Evolutionary conservation across 768 basidiomycete species (phyloP), one percentile per base, ranked within the genome.

Genomic region (Lactarius quietus): DNA sequence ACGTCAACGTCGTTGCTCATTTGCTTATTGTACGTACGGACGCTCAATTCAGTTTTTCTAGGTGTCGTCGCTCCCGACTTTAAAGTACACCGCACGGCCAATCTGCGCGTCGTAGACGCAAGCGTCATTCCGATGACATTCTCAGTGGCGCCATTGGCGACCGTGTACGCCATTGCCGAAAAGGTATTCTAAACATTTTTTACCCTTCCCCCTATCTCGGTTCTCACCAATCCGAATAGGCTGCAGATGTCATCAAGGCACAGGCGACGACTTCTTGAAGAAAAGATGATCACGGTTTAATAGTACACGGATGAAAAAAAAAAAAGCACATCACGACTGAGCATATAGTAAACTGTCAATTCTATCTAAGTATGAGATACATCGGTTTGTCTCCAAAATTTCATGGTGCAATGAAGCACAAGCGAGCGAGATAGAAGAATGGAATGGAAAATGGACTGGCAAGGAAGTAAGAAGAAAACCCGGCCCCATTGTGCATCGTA

Each of bases 31-130:
- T 29, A 4, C 20, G 29, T 14, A 15, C 52, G 52, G 28, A 29
- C 52, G 20, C 52, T 28, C 52, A 56, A 58, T 59, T 1, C 48
- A 8, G 39, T 23, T 3, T 14, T 2, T 18, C 61, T 67, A 41
- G 73, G 82, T 51, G 80, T 81, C 33, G 79, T 83, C 64, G 80
- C 80, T 62, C 72, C 74, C 36, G 73, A 75, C 39, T 69, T 80
- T 29, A 71, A 70, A 15, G 82, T 83, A 0, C 79, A 83, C 71
- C 82, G 81, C 17, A 74, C 78, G 4, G 59, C 70, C 57, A 81
- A 81, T 67, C 68, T 83, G 39, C 76, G 81, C 45, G 76, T 78
- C 45, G 73, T 68, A 18, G 67, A 68, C 29, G 67, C 67, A 15
- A 68, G 67, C 43, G 52, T 68, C 61, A 68, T 68, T 29, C 67